Conservation (phyloP, 2,329 filamentous ascomycete genomes). For the Didymella exigua region DNA sequence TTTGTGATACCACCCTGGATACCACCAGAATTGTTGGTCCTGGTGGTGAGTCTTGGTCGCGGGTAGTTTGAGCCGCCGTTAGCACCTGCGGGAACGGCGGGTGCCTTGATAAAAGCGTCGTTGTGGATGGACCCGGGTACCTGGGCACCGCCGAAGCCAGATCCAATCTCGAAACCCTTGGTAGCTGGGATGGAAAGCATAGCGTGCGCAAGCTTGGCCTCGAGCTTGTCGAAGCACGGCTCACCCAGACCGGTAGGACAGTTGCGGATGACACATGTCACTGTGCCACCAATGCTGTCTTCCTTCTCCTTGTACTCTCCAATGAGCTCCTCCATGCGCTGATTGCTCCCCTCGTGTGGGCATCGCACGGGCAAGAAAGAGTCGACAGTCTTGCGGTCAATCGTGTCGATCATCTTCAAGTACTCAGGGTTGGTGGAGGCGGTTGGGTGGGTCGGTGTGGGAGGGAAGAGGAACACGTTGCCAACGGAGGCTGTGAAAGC, state of each 20-base stretch:
- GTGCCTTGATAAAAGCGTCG: conserved; percentile 75
- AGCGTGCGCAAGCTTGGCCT: conserved; percentile 87
- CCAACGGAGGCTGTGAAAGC: conserved; percentile 90
- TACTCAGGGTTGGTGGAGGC: conserved; percentile 79
- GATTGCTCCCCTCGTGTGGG: conserved; percentile 68
- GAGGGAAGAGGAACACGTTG: conserved; percentile 75
- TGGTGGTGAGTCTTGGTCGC: conserved; percentile 73
- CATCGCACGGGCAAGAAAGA: conserved; percentile 84
- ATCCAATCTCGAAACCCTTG: conserved; percentile 95
- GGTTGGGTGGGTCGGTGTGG: conserved; percentile 67
- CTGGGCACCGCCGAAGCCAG: conserved; percentile 85
- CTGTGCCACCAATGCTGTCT: conserved; percentile 92
- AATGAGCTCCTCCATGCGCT: conserved; percentile 79
- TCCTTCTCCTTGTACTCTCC: conserved; percentile 75
- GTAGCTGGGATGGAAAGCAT: conserved; percentile 95
- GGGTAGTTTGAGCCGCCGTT: conserved; percentile 49
- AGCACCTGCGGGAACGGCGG: conserved; percentile 54
- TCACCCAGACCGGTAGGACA: conserved; percentile 86
- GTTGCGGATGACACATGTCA: conserved; percentile 91
- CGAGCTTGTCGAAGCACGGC: conserved; percentile 93
- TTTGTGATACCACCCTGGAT: conserved; percentile 97
- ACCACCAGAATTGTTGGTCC: conserved; percentile 93
- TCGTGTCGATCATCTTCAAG: conserved; percentile 71
- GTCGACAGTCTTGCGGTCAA: conserved; percentile 80
- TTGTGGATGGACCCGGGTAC: conserved; percentile 91